Base-by-base conservation (phyloP, 202 grass and related monocot genomes). In the Schoenoplectus triqueter region DNA sequence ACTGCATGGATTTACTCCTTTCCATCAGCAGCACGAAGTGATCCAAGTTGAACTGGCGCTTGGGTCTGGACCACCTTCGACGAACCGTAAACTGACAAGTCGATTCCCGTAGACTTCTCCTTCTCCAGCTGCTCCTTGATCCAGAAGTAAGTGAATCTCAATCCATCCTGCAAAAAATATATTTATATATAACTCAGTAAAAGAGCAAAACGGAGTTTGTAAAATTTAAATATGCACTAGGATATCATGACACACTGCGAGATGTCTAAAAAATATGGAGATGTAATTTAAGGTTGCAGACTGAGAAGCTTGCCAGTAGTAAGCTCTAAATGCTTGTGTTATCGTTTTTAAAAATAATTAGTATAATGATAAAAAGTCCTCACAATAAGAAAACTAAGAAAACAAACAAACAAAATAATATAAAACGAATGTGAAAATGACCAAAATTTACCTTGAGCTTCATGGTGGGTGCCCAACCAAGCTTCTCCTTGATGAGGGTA, bases 81-180 rank as follows among this genome's bases (percentile, higher is more conserved):
- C 10, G 95, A 88, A 68, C 95, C 95, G 0, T 98, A 98, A 15
- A 55, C 62, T 1, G 91, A 83, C 31, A 93, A 56, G 55, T 97
- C 85, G 6, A 82, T 4, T 17, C 91, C 94, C 8, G 81, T 44
- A 0, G 83, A 59, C 82, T 89, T 91, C 82, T 97, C 89, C 80
- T 97, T 97, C 83, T 97, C 89, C 8, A 93, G 88, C 80, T 97
- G 91, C 81, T 90, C 94, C 73, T 97, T 97, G 69, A 97, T 97
- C 94, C 94, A 97, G 83, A 93, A 92, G 78, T 91, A 94, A 39
- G 94, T 97, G 87, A 94, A 44, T 72, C 90, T 93, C 73, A 94
- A 45, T 2, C 94, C 90, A 65, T 94, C 90, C 94, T 97, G 73
- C 46, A 42, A 48, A 60, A 84, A 31, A 39, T 61, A 15, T 5